These are phyloP conservation scores for Cyberlindnera xylosilytica DNA, from an alignment of 805 yeast genomes.

Conservation along the genomic window DNA sequence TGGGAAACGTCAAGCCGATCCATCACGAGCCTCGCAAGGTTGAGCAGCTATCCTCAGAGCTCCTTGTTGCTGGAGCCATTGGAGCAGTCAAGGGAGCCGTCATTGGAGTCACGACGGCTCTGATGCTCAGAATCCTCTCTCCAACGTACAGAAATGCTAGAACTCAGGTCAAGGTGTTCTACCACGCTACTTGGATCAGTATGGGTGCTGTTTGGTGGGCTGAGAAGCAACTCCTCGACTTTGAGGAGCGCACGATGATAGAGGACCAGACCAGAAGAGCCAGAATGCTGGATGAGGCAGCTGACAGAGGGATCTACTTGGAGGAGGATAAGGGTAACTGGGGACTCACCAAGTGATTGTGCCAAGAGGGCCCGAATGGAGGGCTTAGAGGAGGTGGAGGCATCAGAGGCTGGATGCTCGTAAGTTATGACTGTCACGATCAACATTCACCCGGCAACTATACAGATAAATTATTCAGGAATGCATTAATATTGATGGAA, in stretches of 20 bases:
- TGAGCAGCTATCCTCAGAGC: slow-evolving; percentile 34
- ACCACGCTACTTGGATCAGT: slow-evolving; percentile 39
- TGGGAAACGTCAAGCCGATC: slow-evolving; percentile 30
- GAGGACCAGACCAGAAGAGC: slow-evolving; percentile 35
- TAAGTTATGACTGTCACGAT: no score
- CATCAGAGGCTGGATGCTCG: no score
- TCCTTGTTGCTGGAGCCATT: slow-evolving; percentile 35
- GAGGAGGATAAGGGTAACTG: slow-evolving; percentile 28
- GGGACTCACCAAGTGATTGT: neutral
- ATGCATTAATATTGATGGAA: no score
- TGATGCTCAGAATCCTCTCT: slow-evolving; percentile 33
- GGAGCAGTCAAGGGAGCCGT: slow-evolving; percentile 43
- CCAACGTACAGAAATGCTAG: slow-evolving; percentile 37
- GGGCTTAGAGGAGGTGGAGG: no score
- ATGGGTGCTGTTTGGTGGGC: slow-evolving; percentile 41
- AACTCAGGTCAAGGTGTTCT: slow-evolving; percentile 38
- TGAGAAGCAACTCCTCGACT: slow-evolving; percentile 36
- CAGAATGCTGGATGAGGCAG: slow-evolving; percentile 39
- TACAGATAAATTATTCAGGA: no score
- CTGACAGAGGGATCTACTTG: slow-evolving; percentile 41
- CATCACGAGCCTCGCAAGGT: slow-evolving; percentile 38
- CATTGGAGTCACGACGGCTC: slow-evolving; percentile 33
- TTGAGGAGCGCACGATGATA: slow-evolving; percentile 32
- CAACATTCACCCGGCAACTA: no score
- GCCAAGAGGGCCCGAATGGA: no score